Conservation (phyloP, 2,329 filamentous ascomycete species). For the Penicillium sp. region DNA sequence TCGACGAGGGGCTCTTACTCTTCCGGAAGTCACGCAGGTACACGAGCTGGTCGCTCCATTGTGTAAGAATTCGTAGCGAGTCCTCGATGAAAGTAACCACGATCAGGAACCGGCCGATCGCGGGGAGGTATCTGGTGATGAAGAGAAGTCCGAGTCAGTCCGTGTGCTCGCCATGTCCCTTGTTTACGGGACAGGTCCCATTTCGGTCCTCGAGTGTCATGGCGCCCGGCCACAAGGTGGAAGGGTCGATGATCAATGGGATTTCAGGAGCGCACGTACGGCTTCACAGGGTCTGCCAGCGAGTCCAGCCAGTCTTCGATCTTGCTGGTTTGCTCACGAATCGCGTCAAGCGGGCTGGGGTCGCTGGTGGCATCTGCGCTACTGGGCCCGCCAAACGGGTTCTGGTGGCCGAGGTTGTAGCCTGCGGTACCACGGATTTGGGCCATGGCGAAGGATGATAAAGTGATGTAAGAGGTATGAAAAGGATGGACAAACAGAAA, state of each 20-base stretch:
- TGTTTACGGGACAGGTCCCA: slow-evolving; percentile 7
- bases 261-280: slow-evolving; percentile 56
- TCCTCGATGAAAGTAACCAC: slow-evolving; percentile 98
- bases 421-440: slow-evolving; percentile 63
- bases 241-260: background rate
- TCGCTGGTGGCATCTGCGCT: slow-evolving; percentile 58
- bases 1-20: slow-evolving; percentile 56
- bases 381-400: slow-evolving; percentile 61
- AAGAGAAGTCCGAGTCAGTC: slow-evolving; percentile 28
- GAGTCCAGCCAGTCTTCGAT: slow-evolving; percentile 91
- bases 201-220: background rate
- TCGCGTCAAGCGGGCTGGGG: slow-evolving; percentile 74
- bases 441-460: slow-evolving; percentile 35
- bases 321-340: slow-evolving; percentile 94
- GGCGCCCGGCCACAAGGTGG: background rate
- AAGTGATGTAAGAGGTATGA: background rate
- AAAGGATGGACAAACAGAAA: background rate
- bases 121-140: slow-evolving; percentile 71
- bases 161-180: slow-evolving; percentile 11
- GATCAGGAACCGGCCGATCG: slow-evolving; percentile 93
- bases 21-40: slow-evolving; percentile 89
- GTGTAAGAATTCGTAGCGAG: slow-evolving; percentile 88
- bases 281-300: slow-evolving; percentile 84
- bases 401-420: slow-evolving; percentile 74
- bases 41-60: slow-evolving; percentile 91